Conservation (phyloP, 495 filamentous ascomycete genomes). For the Aspergillus wentii region DNA sequence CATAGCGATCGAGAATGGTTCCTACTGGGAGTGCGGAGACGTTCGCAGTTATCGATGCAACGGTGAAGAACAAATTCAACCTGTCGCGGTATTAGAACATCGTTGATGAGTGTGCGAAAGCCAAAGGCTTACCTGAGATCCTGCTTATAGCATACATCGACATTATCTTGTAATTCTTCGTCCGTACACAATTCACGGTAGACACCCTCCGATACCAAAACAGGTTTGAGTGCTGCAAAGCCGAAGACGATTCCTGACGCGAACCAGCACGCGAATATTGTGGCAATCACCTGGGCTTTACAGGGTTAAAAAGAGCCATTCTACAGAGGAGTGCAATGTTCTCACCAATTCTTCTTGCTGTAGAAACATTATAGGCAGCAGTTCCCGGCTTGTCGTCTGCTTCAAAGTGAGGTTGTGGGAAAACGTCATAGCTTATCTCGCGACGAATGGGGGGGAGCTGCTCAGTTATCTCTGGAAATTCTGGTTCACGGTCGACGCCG, state of each 20-base stretch:
- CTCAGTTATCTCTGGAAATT: conserved; percentile 10
- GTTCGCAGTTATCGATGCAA: conserved; percentile 64
- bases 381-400: conserved; percentile 21
- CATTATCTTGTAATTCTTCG: conserved; percentile 33
- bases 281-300: conserved; percentile 53
- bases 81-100: conserved; percentile 20
- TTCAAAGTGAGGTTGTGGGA: conserved; percentile 18
- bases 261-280: conserved; percentile 58
- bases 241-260: conserved; percentile 69
- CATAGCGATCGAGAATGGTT: conserved; percentile 58
- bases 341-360: conserved; percentile 44
- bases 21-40: conserved; percentile 64
- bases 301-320: conserved; percentile 1
- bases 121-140: conserved; percentile 48
- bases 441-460: conserved; percentile 15
- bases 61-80: conserved; percentile 67
- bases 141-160: conserved; percentile 60
- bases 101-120: not conserved
- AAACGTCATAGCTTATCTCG: conserved; percentile 28
- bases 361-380: conserved; percentile 50
- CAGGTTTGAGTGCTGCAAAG: conserved; percentile 68
- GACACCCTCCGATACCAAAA: conserved; percentile 61
- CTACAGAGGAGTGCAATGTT: conserved; percentile 4
- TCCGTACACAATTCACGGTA: conserved; percentile 54
- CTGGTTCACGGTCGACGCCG: conserved; percentile 32